These are phyloP conservation scores for Amauroascus verrucosus DNA, from an alignment of 2,329 filamentous ascomycete species.

Conservation along the genomic window DNA sequence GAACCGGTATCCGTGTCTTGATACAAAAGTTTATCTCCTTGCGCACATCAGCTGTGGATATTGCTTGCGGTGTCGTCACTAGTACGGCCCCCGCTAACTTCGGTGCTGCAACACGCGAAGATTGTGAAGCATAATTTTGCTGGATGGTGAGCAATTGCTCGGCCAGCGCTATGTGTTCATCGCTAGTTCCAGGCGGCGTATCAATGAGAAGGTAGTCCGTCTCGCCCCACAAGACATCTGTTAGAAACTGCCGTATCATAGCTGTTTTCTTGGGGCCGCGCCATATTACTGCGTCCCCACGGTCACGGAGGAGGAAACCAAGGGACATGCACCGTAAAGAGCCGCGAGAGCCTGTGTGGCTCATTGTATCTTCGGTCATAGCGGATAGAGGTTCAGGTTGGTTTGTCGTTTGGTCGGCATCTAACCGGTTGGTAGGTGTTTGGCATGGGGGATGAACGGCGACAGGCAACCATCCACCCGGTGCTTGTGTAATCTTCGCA, in stretches of 20 bases:
- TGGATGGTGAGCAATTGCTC: slow-evolving; percentile 59
- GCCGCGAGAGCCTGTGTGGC: slow-evolving; percentile 21
- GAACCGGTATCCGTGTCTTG: slow-evolving; percentile 66
- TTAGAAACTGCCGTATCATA: slow-evolving; percentile 94
- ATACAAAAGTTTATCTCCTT: slow-evolving; percentile 90
- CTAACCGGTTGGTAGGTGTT: not conserved
- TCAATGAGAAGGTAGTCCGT: slow-evolving; percentile 92
- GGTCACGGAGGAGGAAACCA: slow-evolving; percentile 72
- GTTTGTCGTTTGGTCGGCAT: not conserved
- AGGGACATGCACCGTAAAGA: slow-evolving; percentile 69
- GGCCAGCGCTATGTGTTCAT: slow-evolving; percentile 91
- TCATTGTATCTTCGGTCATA: not conserved
- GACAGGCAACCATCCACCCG: slow-evolving; percentile 86
- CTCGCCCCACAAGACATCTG: slow-evolving; percentile 76
- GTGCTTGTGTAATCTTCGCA: slow-evolving; percentile 81
- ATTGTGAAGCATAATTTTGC: slow-evolving; percentile 4
- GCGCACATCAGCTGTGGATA: slow-evolving; percentile 84
- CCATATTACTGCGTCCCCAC: slow-evolving; percentile 93
- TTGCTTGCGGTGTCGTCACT: slow-evolving; percentile 91
- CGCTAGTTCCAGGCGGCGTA: slow-evolving; percentile 88
- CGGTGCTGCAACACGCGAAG: slow-evolving; percentile 28
- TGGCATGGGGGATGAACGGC: slow-evolving; percentile 56
- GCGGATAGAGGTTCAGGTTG: slow-evolving; percentile 3
- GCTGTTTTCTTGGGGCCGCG: slow-evolving; percentile 96
- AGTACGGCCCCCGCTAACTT: slow-evolving; percentile 81